Base-by-base conservation (phyloP, 495 filamentous ascomycete species). In the Aspergillus mulundensis region DNA sequence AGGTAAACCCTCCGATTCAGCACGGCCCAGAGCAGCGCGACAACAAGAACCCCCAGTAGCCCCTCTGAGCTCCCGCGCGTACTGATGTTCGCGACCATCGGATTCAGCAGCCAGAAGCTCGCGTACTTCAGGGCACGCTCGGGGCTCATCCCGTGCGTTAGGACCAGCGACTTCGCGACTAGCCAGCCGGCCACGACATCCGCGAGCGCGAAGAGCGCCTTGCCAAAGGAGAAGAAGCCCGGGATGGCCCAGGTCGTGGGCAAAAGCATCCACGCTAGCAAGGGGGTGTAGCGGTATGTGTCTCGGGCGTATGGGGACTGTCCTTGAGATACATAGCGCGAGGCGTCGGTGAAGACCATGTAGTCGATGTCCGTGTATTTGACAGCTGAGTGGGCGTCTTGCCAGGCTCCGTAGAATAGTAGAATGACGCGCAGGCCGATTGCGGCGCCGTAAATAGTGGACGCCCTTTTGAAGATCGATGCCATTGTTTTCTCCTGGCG, bases 321-420 rank as follows among this genome's bases (percentile, higher is more conserved):
- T 2, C 87, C 77, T 23, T 69, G 75, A 0, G 79, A 71, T 40
- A 89, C 79, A 67, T 87, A 92, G 57, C 88, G 89, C 7, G 95
- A 82, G 10, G 94, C 94, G 68, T 96, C 91, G n/a, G 95, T 97
- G 78, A 98, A 98, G 57, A 98, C 94, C 62, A 88, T 85, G 77
- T 98, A 98, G 80, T 98, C 94, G 66, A 98, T 96, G 71, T 98
- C 94, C 50, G 95, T 98, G 79, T 97, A 98, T 72, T 96, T 96
- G 62, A 98, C 72, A 3, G 91, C 80, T 10, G 91, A 94, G 73
- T 89, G 79, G 56, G 89, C 84, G 68, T 98, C 94, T 79, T 98
- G 94, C 75, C 86, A 87, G 53, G 89, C 80, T 36, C 95, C 94
- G 69, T 96, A 97, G 57, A 93, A 59, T 21, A 97, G 80, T 53